Percentiles rank a stretch among this genome's conserved stretches.
Conservation (phyloP, 163 green algal species). For the Scenedesmus sp. region DNA sequence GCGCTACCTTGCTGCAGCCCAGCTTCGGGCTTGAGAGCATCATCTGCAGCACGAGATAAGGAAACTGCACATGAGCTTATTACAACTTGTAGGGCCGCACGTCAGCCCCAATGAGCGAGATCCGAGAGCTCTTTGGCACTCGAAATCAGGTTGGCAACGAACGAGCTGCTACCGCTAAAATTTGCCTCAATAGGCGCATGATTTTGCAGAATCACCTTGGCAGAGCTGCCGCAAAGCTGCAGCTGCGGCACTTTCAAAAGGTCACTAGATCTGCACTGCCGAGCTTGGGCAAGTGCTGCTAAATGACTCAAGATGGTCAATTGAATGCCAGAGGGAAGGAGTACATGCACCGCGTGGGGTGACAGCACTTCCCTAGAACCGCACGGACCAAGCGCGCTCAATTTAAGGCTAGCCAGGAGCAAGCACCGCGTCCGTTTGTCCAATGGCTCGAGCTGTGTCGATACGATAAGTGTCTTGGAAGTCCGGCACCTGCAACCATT, state of each 20-base stretch:
- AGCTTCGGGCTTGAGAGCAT: conserved; percentile 13
- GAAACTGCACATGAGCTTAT: not conserved
- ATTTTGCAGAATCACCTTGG: not conserved
- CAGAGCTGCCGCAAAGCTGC: not conserved
- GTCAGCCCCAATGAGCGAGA: not conserved
- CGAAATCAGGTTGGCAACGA: not conserved
- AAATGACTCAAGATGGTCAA: not conserved
- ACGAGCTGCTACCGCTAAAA: not conserved
- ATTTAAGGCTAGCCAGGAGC: not conserved
- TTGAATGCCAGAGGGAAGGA: too few relatives aligned
- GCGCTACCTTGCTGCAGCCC: conserved; percentile 15
- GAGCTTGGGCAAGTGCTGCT: not conserved
- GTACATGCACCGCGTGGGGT: not conserved
- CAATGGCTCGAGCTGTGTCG: too few relatives aligned
- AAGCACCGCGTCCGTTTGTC: too few relatives aligned
- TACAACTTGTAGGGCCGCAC: not conserved
- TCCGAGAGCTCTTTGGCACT: not conserved
- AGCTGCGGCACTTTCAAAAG: not conserved
- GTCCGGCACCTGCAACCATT: too few relatives aligned
- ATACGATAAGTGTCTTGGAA: too few relatives aligned
- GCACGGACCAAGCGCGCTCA: not conserved
- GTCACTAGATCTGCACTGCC: not conserved
- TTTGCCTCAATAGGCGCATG: too few relatives aligned
- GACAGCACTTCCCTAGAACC: not conserved
- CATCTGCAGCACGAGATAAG: conserved; percentile 8